Evolutionary conservation across 164 flowering plant species (phyloP).

Genomic region (Kalanchoe fedtschenkoi): DNA sequence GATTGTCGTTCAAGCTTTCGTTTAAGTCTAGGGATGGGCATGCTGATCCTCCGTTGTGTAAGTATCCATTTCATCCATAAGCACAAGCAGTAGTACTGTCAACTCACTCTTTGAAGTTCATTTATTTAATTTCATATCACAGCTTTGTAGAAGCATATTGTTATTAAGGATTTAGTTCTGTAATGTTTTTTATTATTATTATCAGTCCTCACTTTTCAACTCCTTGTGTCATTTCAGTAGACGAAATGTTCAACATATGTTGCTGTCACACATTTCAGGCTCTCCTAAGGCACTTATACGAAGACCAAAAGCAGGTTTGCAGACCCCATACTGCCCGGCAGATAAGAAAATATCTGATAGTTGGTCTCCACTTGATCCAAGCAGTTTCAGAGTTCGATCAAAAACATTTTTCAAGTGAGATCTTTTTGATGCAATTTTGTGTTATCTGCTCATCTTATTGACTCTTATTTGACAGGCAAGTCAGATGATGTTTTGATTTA

Average conservation of each 20-base stretch:
- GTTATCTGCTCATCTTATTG: not conserved
- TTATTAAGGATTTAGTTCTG: not conserved
- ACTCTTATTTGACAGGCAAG: not conserved
- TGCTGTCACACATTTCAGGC: constrained; percentile 22
- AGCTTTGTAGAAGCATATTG: not conserved
- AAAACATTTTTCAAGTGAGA: constrained; percentile 34
- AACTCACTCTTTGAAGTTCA: not conserved
- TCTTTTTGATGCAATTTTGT: not conserved
- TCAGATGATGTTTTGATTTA: not conserved
- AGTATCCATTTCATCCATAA: not conserved
- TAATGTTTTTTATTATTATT: not conserved
- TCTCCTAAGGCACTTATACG: constrained; percentile 26
- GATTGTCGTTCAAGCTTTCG: constrained; percentile 21
- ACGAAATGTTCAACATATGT: not conserved
- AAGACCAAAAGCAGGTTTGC: constrained; percentile 45
- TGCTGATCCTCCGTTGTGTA: constrained; percentile 5
- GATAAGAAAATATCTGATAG: constrained; percentile 33
- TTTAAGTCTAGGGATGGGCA: constrained; percentile 36
- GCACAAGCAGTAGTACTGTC: not conserved
- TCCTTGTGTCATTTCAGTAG: not conserved
- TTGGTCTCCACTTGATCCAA: constrained; percentile 41
- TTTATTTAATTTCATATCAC: not conserved
- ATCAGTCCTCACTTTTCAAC: no score
- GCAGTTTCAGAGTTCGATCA: constrained; percentile 39
- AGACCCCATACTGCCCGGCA: constrained; percentile 30